Conservation (phyloP, 2,329 filamentous ascomycete genomes). For the Ambrosiella xylebori region DNA sequence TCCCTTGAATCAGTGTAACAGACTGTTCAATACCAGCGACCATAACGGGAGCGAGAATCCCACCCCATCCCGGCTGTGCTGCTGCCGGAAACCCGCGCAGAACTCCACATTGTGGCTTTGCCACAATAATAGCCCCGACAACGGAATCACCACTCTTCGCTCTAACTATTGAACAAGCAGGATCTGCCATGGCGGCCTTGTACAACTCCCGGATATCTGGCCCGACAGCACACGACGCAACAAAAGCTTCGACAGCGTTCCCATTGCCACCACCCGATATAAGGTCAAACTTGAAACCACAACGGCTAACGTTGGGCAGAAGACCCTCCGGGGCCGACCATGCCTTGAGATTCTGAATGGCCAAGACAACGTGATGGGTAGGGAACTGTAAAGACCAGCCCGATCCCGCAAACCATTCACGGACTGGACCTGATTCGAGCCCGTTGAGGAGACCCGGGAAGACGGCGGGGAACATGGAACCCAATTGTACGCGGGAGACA, state of each 20-base stretch:
- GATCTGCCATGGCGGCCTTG: constrained; percentile 53
- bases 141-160: constrained; percentile 54
- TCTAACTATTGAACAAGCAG: constrained; percentile 64
- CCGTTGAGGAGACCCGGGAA: constrained; percentile 59
- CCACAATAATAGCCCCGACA: constrained; percentile 6
- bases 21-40: constrained; percentile 46
- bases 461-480: constrained; percentile 64
- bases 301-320: constrained; percentile 52
- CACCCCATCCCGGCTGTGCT: constrained; percentile 31
- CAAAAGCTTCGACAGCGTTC: constrained; percentile 47
- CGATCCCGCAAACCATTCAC: constrained; percentile 74
- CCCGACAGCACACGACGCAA: constrained; percentile 49
- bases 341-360: constrained; percentile 50
- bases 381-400: constrained; percentile 65
- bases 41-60: constrained; percentile 66
- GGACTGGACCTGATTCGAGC: constrained; percentile 24
- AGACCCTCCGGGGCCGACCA: constrained; percentile 68
- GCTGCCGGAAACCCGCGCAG: not conserved
- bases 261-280: constrained; percentile 66
- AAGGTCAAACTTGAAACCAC: constrained; percentile 64
- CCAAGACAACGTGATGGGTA: constrained; percentile 45
- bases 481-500: constrained; percentile 66
- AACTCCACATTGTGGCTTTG: not conserved
- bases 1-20: constrained; percentile 30
- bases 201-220: constrained; percentile 70